Evolutionary conservation across 2,329 filamentous ascomycete species (phyloP).

Genomic region (Ophiocordyceps polyrhachis-furcata): DNA sequence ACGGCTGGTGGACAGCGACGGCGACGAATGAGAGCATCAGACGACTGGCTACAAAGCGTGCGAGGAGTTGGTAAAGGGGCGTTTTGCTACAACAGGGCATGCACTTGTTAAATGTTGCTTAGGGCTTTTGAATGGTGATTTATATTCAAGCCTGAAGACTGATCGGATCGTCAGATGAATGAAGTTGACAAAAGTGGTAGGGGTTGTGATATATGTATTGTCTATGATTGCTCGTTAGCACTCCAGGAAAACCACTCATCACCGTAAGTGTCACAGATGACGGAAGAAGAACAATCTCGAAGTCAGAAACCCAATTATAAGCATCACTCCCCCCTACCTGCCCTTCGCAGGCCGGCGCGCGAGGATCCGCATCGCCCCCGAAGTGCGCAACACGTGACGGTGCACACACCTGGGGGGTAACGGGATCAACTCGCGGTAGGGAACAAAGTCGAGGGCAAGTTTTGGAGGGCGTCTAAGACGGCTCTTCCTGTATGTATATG

Average conservation of each 20-base stretch:
- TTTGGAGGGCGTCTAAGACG: slow-evolving; percentile 24
- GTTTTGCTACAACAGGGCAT: neutral
- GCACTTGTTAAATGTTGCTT: neutral
- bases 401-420: slow-evolving; percentile 7
- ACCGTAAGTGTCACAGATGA: too few species aligned
- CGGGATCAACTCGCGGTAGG: slow-evolving; percentile 4
- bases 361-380: slow-evolving; percentile 5
- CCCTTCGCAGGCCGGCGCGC: slow-evolving; percentile 10
- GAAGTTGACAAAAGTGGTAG: too few species aligned
- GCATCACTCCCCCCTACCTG: slow-evolving; percentile 22
- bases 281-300: slow-evolving; percentile 8
- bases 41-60: neutral
- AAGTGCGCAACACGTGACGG: slow-evolving; percentile 15
- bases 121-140: neutral
- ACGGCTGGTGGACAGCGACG: slow-evolving; percentile 13
- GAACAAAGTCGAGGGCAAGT: slow-evolving; percentile 2
- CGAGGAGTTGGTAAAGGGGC: neutral
- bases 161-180: too few species aligned
- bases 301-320: slow-evolving; percentile 28
- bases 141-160: neutral
- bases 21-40: slow-evolving; percentile 6
- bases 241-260: neutral
- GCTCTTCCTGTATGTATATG: slow-evolving; percentile 23
- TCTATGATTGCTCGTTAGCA: neutral
- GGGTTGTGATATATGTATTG: too few species aligned